Percentiles rank a stretch among this genome's conserved stretches.
Conservation (phyloP, 2,329 filamentous ascomycete genomes). For the Calonectria crousiana region DNA sequence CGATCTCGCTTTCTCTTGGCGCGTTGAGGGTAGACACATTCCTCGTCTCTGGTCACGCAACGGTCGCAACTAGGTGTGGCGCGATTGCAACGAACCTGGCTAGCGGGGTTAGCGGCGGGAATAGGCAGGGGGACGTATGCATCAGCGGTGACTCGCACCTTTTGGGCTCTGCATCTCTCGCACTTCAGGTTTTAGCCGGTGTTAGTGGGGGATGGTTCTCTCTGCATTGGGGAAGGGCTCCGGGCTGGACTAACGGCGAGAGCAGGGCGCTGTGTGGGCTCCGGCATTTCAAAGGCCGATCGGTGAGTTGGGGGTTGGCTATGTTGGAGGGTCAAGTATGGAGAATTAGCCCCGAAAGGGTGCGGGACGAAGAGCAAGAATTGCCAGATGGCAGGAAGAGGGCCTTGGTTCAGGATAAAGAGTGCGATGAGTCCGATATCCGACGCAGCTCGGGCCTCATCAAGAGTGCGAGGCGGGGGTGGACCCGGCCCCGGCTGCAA, state of each 20-base stretch:
- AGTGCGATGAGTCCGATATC: constrained; percentile 5
- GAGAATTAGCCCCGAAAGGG: background rate
- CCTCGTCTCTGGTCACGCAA: background rate
- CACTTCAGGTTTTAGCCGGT: background rate
- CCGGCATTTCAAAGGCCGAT: background rate
- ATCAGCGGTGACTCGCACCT: background rate
- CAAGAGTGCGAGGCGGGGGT: background rate
- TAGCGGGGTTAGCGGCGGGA: background rate
- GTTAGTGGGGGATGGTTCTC: background rate
- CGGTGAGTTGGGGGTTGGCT: background rate
- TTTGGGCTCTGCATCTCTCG: constrained; percentile 3
- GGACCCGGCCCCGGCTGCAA: too few relatives aligned
- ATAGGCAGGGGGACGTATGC: background rate
- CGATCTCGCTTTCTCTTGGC: background rate
- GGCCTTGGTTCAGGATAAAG: constrained; percentile 3
- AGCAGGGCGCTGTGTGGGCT: background rate
- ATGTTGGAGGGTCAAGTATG: background rate
- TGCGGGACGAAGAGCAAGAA: background rate
- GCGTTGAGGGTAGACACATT: background rate
- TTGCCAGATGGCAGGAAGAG: background rate
- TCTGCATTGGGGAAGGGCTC: background rate
- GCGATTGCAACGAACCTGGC: background rate
- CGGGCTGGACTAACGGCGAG: background rate
- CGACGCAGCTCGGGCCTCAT: background rate
- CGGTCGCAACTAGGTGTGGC: background rate